A percentile compares a stretch with the other conserved stretches of the same genome.
Conservation (phyloP, 2,329 filamentous ascomycete genomes). For the Ophiostoma pallidulum region DNA sequence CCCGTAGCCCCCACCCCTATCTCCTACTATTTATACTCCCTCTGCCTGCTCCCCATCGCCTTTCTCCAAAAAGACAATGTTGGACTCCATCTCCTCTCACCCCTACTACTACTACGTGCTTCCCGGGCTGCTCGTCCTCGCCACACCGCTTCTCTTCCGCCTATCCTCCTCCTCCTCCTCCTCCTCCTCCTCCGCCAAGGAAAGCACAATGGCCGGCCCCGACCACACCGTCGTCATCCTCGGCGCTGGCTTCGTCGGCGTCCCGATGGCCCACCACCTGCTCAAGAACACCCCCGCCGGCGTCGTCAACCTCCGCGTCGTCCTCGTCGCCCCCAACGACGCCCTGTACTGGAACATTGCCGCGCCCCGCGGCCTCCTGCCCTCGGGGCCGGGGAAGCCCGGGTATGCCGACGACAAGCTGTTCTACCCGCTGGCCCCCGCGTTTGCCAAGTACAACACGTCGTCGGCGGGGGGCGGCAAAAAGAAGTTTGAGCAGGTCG, state of each 20-base stretch:
- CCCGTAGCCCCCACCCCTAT: no score
- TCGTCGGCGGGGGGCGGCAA: no score
- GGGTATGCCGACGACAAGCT: constrained; percentile 18
- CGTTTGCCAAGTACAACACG: constrained; percentile 36
- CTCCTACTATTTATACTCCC: no score
- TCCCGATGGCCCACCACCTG: constrained; percentile 41
- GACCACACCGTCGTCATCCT: constrained; percentile 36
- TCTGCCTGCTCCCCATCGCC: no score
- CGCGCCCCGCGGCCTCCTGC: constrained; percentile 20
- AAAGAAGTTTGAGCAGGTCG: constrained; percentile 41
- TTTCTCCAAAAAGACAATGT: background rate
- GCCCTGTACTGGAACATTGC: constrained; percentile 20
- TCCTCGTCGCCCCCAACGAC: constrained; percentile 21
- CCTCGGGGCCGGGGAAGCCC: constrained; percentile 10
- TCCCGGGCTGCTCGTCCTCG: constrained; percentile 8
- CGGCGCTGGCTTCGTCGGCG: constrained; percentile 37
- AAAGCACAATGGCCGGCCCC: background rate
- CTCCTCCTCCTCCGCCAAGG: background rate
- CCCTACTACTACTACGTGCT: constrained; percentile 12
- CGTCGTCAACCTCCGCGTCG: constrained; percentile 25
- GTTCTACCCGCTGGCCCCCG: constrained; percentile 39
- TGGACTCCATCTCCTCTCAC: background rate
- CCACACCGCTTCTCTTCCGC: constrained; percentile 8
- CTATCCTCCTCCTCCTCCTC: background rate
- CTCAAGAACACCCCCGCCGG: constrained; percentile 34